Evolutionary conservation across 305 asterid species (phyloP), one percentile per base, ranked within the genome.

Genomic region (Euphrasia arctica): DNA sequence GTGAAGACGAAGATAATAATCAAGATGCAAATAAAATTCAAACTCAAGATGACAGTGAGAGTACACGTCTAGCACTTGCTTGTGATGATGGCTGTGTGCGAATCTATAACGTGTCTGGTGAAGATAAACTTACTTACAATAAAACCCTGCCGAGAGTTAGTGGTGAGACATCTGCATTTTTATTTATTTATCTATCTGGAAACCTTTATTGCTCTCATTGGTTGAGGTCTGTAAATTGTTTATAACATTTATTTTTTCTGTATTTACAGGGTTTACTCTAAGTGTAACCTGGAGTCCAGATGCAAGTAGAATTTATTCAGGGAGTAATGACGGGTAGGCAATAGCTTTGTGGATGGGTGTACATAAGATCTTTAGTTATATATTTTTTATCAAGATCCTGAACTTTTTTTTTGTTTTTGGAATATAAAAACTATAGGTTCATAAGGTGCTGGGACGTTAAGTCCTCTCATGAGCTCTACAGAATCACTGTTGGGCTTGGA

Each of bases 81-180:
- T 94, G 99, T 60, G 97, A 88, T 78, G 99, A 94, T 80, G 99
- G 99, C n/a, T 87, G 98, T 75, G 96, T 91, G 66, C 80, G 98
- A 62, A 82, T 94, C 54, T 94, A 85, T 72, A 64, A 55, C 22
- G 71, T 84, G 45, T 71, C 84, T 12, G 85, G 68, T 66, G 74
- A 67, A n/a, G 94, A 80, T 41, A 73, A 74, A 58, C 86, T 89
- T 14, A 77, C 72, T 49, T 87, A 87, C 70, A 66, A 70, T 52
- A 84, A 78, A 71, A 76, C 89, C 4, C 56, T 86, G 68, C 96
- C 93, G 47, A 86, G 98, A 85, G 96, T 89, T 80, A 79, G 86
- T 69, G 96, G 98, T 91, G 96, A 91, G 98, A 76, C 54, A 67
- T 64, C 80, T 78, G 11, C 67, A 77, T 18, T 79, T 61, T 41